Evolutionary conservation across 371 early-diverging fungal species (phyloP), one percentile per base, ranked within the genome.

Genomic region (Mortierella sp.): DNA sequence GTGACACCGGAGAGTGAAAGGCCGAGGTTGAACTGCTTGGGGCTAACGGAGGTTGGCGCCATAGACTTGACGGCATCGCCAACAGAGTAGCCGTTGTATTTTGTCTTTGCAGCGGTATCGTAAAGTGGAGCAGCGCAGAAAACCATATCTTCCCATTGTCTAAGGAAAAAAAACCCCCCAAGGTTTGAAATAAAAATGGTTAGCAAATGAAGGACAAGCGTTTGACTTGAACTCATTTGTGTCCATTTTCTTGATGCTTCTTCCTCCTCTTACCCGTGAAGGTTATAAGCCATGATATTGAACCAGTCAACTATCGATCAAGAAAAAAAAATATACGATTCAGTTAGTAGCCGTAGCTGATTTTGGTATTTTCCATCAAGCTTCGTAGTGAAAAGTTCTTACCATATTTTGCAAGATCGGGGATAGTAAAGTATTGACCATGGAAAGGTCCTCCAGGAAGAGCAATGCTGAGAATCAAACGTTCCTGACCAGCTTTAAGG

Each of bases 281-380:
- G 81, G 60, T 80, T 80, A 61, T 80, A 80, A 10, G 81, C 81
- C 81, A 80, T 80, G 55, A 80, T 80, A 65, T 80, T 80, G 55
- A 80, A 75, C 81, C 81, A 80, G 63, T 80, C 73, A 51, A 75
- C 81, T 80, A 66, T 59, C 10, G n/a, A n/a, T n/a, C n/a, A n/a
- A n/a, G n/a, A n/a, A n/a, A n/a, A n/a, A n/a, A n/a, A n/a, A n/a
- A n/a, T n/a, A n/a, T n/a, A n/a, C n/a, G n/a, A n/a, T n/a, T n/a
- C n/a, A n/a, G n/a, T n/a, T n/a, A n/a, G n/a, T n/a, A n/a, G n/a
- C n/a, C n/a, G n/a, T n/a, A n/a, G n/a, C n/a, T n/a, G n/a, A n/a
- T n/a, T n/a, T n/a, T n/a, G n/a, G n/a, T n/a, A n/a, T n/a, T n/a
- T n/a, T n/a, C n/a, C n/a, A n/a, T n/a, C n/a, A n/a, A 32, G 12